Base-by-base conservation (phyloP, 2,329 filamentous ascomycete genomes). In the Aureobasidium mangrovei region DNA sequence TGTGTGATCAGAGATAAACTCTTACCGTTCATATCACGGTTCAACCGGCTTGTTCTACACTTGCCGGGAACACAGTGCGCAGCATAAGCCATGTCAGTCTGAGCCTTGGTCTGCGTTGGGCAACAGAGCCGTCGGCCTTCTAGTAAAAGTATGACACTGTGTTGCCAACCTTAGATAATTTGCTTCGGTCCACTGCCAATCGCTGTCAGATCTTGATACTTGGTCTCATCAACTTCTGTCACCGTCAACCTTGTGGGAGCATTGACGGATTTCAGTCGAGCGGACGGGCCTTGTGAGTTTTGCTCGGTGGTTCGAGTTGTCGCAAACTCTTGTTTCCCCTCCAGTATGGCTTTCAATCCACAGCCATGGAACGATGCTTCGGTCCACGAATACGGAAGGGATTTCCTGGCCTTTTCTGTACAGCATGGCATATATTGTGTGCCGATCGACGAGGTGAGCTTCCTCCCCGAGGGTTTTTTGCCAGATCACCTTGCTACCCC, bases 361-460 rank as follows among this genome's bases (percentile, higher is more conserved):
- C 64, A 64, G 43, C 65, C 65, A 28, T 32, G 56, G 29, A 56
- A 62, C 55, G 61, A 66, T 54, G 54, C 53, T 18, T 48, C 60
- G 10, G 51, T 57, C 9, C 28, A 45, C 7, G 60, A 58, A 31
- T 54, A 36, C n/a, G 59, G 59, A 4, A 56, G 65, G 39, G 57
- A 59, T n/a, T 67, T 62, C 48, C 54, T 60, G 3, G 40, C 32
- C 29, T 57, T 54, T 26, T 56, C 53, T 4, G 27, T 57, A 2
- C 31, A 63, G 35, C 53, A 65, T 28, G 54, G 59, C 29, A 59
- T 65, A 38, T 60, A 64, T 54, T 65, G 62, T 45, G 59, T 67
- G 3, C 67, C 67, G 5, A 59, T 69, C n/a, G 67, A 69, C 43
- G 63, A 66, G 56, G 66, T 67, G 57, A 53, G 65, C 18, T 18